Base-by-base conservation (phyloP, 2,329 filamentous ascomycete species). In the Penicillium sp. region DNA sequence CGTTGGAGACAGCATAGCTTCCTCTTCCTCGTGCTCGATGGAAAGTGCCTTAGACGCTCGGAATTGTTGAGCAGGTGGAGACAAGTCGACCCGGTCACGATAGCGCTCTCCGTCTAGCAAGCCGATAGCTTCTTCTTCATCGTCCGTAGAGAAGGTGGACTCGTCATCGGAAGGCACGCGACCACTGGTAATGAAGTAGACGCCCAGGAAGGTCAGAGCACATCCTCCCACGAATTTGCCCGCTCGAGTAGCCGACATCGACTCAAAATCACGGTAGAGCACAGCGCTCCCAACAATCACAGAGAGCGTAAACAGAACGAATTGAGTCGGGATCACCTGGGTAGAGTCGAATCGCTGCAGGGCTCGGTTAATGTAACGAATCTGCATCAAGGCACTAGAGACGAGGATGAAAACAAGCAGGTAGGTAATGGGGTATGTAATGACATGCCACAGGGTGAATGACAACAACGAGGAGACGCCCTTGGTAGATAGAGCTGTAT, bases 301-400 rank as follows among this genome's bases (percentile, higher is more conserved):
- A 5, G 91, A 96, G 7, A 99, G 83, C 0, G 95, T 99, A 75
- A 99, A 99, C 63, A 96, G 86, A 52, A 99, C 95, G 69, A 99
- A 99, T 71, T 99, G 95, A 14, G 95, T 95, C 0, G 95, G 95
- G 63, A 99, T 99, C 67, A 99, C 95, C 74, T 97, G 92, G 0
- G 95, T 99, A 6, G 95, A 96, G 75, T 97, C 92, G 79, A 98
- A 99, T 49, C 91, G 88, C 74, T 97, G 93, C 54, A 99, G 82
- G 1, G 89, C 88, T 54, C 86, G 90, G 79, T 98, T 99, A 73
- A 99, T 86, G 73, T 98, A 99, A 73, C 92, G 94, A 68, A 99
- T 94, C 78, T 99, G 95, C 90, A 98, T 92, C 60, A 99, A 82
- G 6, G 95, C 95, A 1, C 94, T 98, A 48, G 81, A 84, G 17